Base-by-base conservation (phyloP, 306 rosid genomes). In the Lupinus albus region DNA sequence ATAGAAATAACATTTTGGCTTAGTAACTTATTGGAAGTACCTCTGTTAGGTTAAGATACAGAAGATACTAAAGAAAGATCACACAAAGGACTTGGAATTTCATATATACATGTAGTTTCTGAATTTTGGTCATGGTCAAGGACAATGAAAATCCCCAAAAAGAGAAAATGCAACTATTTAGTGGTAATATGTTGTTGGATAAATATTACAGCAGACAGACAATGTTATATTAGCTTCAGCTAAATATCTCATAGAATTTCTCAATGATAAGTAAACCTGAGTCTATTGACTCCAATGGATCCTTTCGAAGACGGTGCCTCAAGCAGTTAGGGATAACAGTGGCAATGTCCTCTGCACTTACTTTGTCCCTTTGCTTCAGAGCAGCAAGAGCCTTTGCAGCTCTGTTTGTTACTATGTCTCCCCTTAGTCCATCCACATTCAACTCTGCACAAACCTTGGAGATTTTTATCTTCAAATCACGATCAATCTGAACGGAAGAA, bases 351-450 rank as follows among this genome's bases (percentile, higher is more conserved):
- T 92, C 96, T 2, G 87, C 68, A 36, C 77, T 79, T 25, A 89
- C 98, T 54, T 67, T 74, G 51, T 79, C 95, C 67, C 85, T 92
- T 47, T 91, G 91, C 85, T 87, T 92, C 1, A 92, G 81, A 49
- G 98, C 79, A 68, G 98, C 95, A 64, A 92, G 80, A 36, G 96
- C 98, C 75, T 86, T 87, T 17, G 98, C 95, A 70, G 98, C 95
- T 70, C 98, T 83, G 48, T 92, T 89, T 41, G 89, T 75, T 46
- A 92, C 96, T 61, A 89, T 92, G 67, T 92, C 98, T 74, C 98
- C 98, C 83, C 98, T 84, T 81, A 92, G 79, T 68, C 98, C 97
- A 50, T 92, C 98, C 7, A 92, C 97, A 69, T 92, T 92, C 83
- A 92, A 73, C 39, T 92, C 98, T 18, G 95, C 49, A 42, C 98